A percentile compares a stretch with the other conserved stretches of the same genome.
Conservation (phyloP, 257 asterid genomes). For the Phtheirospermum japonicum region DNA sequence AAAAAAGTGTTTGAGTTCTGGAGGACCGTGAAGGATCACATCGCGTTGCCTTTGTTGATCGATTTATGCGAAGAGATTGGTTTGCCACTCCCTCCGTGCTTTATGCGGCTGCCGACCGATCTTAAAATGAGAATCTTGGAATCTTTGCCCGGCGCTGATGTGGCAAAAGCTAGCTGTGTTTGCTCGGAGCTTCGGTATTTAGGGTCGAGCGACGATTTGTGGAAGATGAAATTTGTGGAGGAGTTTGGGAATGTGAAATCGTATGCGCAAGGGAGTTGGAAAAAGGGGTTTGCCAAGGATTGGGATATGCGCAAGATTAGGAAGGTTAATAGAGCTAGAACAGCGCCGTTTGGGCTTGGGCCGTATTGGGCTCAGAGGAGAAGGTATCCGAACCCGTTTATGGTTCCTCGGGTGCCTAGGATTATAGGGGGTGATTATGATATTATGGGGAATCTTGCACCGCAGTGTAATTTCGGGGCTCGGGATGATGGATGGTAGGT, state of each 20-base stretch:
- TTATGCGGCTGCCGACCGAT: slow-evolving; percentile 68
- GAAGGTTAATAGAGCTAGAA: slow-evolving; percentile 23
- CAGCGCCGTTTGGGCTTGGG: slow-evolving; percentile 10
- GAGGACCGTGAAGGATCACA: slow-evolving; percentile 69
- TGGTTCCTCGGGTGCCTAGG: slow-evolving; percentile 38
- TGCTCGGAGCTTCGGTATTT: slow-evolving; percentile 60
- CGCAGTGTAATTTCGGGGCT: slow-evolving; percentile 40
- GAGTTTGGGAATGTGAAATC: slow-evolving; percentile 38
- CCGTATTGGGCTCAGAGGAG: slow-evolving; percentile 25
- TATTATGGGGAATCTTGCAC: slow-evolving; percentile 34
- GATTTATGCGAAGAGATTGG: slow-evolving; percentile 69
- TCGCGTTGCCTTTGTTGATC: slow-evolving; percentile 80
- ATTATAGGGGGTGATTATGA: slow-evolving; percentile 48
- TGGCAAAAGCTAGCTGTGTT: slow-evolving; percentile 59
- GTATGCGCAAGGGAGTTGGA: slow-evolving; percentile 54
- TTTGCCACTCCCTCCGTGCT: slow-evolving; percentile 78
- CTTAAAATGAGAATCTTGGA: slow-evolving; percentile 73
- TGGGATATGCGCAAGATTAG: slow-evolving; percentile 37
- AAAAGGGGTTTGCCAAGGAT: slow-evolving; percentile 43
- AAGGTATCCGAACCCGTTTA: slow-evolving; percentile 33
- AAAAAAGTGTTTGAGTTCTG: slow-evolving; percentile 71
- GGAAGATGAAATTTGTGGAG: slow-evolving; percentile 62
- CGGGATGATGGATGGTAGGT: slow-evolving; percentile 31
- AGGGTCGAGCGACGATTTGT: slow-evolving; percentile 66
- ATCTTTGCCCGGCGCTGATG: slow-evolving; percentile 56